Conservation (phyloP, 2,329 filamentous ascomycete species). For the Tolypocladium inflatum region DNA sequence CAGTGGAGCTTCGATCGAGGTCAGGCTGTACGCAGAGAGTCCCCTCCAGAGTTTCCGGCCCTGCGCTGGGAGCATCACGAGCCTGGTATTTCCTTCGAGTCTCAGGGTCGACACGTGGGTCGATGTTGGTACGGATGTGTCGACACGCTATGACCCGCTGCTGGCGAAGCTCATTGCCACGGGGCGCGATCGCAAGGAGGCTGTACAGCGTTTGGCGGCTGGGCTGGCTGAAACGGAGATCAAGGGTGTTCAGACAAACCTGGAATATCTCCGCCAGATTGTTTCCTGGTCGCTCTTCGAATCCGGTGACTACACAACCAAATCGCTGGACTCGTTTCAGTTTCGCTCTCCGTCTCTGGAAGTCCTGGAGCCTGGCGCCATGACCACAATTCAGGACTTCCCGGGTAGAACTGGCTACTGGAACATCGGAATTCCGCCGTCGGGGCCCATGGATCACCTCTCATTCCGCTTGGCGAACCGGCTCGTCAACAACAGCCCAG, state of each 20-base stretch:
- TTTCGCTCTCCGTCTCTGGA: conserved; percentile 20
- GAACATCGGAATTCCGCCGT: conserved; percentile 28
- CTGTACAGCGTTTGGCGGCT: conserved; percentile 51
- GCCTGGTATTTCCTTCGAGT: conserved; percentile 43
- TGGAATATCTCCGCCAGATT: conserved; percentile 22
- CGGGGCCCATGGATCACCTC: conserved; percentile 30
- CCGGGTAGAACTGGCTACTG: conserved; percentile 27
- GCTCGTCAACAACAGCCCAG: conserved; percentile 20
- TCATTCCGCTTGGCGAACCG: conserved; percentile 24
- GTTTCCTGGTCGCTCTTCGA: conserved; percentile 16
- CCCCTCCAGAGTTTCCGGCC: conserved; percentile 49
- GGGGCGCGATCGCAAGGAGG: conserved; percentile 47
- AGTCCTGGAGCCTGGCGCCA: conserved; percentile 22
- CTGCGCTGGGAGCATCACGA: conserved; percentile 47
- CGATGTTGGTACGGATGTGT: conserved; percentile 58
- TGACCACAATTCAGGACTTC: conserved; percentile 30
- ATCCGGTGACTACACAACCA: conserved; percentile 21
- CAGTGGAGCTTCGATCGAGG: conserved; percentile 26
- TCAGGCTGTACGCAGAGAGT: conserved; percentile 35
- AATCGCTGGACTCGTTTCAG: conserved; percentile 20
- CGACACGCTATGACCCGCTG: conserved; percentile 68
- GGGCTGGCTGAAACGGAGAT: conserved; percentile 43
- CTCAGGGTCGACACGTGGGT: conserved; percentile 58
- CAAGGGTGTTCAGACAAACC: conserved; percentile 23
- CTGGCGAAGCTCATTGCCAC: conserved; percentile 66